phyloP scores from a whole-genome alignment of 208 protist species.

The Wallacemonas collosoma region DNA sequence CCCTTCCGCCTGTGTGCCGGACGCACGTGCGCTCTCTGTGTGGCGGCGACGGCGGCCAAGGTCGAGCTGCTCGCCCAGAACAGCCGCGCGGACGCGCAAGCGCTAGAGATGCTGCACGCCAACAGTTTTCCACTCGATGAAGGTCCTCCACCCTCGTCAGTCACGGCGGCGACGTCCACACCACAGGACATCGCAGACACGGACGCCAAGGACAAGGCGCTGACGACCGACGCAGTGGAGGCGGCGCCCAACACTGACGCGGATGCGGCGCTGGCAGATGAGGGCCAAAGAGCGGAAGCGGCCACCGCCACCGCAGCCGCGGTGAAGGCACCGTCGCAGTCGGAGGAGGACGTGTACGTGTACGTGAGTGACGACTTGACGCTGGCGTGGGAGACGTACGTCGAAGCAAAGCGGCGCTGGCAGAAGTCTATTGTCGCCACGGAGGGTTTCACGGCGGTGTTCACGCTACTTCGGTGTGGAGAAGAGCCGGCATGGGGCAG shows the following conservation, averaged over 20 bases:
- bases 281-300: background rate
- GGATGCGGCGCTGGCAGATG: background rate
- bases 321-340: background rate
- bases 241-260: background rate
- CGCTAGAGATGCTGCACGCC: slow-evolving; percentile 24
- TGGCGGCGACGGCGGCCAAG: slow-evolving; percentile 35
- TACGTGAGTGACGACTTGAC: slow-evolving; percentile 57
- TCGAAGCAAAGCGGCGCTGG: slow-evolving; percentile 28
- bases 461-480: slow-evolving; percentile 27
- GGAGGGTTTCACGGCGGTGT: slow-evolving; percentile 64
- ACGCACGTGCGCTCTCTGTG: slow-evolving; percentile 50
- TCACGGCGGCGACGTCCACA: background rate
- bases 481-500: slow-evolving; percentile 3
- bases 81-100: slow-evolving; percentile 39
- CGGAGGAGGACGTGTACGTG: slow-evolving; percentile 22
- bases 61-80: slow-evolving; percentile 32
- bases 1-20: slow-evolving; percentile 30
- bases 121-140: slow-evolving; percentile 7
- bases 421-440: slow-evolving; percentile 29
- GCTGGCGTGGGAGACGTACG: slow-evolving; percentile 51
- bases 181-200: background rate
- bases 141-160: background rate
- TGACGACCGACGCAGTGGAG: background rate
- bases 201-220: background rate
- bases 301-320: background rate